Evolutionary conservation across 495 filamentous ascomycete species (phyloP), one percentile per base, ranked within the genome.

Genomic region (Penicillium argentinense): DNA sequence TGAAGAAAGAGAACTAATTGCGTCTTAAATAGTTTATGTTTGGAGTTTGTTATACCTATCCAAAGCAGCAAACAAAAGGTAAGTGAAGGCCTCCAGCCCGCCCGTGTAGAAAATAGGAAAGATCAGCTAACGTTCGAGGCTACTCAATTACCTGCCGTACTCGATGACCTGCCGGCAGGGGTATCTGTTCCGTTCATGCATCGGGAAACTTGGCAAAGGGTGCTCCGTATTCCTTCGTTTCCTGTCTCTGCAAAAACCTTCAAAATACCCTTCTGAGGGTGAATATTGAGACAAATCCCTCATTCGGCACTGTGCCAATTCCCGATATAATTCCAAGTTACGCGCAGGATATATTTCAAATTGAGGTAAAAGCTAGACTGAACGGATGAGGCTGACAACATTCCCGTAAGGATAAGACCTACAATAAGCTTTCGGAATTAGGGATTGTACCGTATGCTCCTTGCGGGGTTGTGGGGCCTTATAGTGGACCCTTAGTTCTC

Each of bases 401-500:
- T 28, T 28, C 6, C 12, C 25, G 25, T 28, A 5, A 28, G 25
- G 25, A 28, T 28, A 5, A 28, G 25, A 28, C 25, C 12, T 28
- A 12, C 25, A 28, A 28, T 28, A 28, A 12, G 12, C 25, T 28
- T 28, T 28, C 25, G 25, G 25, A 28, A 28, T 28, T 28, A 12
- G 25, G 12, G 34, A 16, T 38, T 18, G n/a, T 16, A 38, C 17
- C 3, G 5, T 38, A 18, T 21, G 18, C 29, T 33, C 16, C 13
- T 38, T 38, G 17, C 34, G 18, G 16, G 34, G 34, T 23, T 5
- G 34, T 21, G 34, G 34, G 16, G 6, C 17, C 34, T 7, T 38
- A 38, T 19, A 23, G 12, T 38, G 34, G 34, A 38, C 34, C 34
- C 34, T 38, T 38, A 38, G 12, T 19, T 38, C 9, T n/a, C 18